phyloP scores from a whole-genome alignment of 495 filamentous ascomycete genomes.

The Tuber calosporum region DNA sequence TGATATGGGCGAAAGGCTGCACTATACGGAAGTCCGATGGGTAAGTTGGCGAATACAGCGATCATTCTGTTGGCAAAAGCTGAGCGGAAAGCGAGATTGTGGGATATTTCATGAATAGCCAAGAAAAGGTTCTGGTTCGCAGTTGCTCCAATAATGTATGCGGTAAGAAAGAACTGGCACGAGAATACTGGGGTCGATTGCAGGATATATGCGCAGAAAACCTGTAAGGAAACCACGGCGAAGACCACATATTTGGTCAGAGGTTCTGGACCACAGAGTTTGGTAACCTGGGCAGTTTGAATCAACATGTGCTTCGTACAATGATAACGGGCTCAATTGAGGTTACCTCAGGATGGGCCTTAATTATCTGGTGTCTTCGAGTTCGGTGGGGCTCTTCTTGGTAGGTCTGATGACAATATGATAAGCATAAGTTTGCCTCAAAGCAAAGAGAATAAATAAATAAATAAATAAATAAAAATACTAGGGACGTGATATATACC shows the following conservation, averaged over 20 bases:
- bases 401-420: conserved; percentile 69
- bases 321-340: conserved; percentile 4
- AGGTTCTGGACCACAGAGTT: conserved; percentile 94
- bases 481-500: conserved; percentile 21
- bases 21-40: conserved; percentile 92
- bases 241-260: conserved; percentile 90
- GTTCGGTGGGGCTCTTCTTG: conserved; percentile 97
- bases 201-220: conserved; percentile 71
- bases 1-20: conserved; percentile 98
- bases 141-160: conserved; percentile 90
- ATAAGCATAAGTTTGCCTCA: not conserved
- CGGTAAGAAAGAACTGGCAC: conserved; percentile 71
- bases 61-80: conserved; percentile 75
- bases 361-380: conserved; percentile 85
- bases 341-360: conserved; percentile 89
- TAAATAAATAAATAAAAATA: not conserved
- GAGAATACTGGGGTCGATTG: conserved; percentile 74
- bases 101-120: conserved; percentile 97
- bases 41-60: conserved; percentile 88
- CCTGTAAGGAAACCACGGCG: conserved; percentile 73
- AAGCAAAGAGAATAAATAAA: not conserved
- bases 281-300: conserved; percentile 62
- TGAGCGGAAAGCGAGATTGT: conserved; percentile 89
- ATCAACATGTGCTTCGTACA: not conserved
- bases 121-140: conserved; percentile 98